Conservation (phyloP, 768 basidiomycete species). For the Dentipellis sp. region DNA sequence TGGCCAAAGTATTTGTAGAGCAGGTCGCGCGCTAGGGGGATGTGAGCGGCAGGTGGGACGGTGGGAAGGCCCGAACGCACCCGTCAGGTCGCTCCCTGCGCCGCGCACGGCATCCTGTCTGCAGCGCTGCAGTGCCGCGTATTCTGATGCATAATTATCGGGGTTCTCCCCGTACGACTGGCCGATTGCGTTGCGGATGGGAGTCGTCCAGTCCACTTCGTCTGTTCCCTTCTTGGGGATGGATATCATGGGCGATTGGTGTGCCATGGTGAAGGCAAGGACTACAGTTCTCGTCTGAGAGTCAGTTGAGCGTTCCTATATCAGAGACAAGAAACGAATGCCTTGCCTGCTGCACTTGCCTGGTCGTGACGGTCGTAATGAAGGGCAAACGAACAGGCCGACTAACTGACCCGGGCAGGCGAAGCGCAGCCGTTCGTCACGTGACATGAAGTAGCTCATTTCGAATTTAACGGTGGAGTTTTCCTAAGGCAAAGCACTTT, state of each 20-base stretch:
- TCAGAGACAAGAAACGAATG: no score
- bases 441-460: no score
- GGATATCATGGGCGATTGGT: slow-evolving; percentile 82
- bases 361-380: no score
- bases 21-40: slow-evolving; percentile 68
- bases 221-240: slow-evolving; percentile 93
- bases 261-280: slow-evolving; percentile 39
- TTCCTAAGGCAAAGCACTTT: no score
- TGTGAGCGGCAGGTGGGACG: not conserved
- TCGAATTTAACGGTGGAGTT: no score
- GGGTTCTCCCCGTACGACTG: slow-evolving; percentile 93
- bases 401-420: no score
- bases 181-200: slow-evolving; percentile 77
- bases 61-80: slow-evolving; percentile 29
- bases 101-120: slow-evolving; percentile 94
- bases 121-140: slow-evolving; percentile 77
- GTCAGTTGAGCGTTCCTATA: no score
- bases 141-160: slow-evolving; percentile 80
- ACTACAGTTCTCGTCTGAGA: no score
- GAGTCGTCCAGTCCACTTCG: slow-evolving; percentile 92
- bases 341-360: no score
- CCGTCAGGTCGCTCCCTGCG: slow-evolving; percentile 93
- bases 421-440: no score
- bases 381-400: no score
- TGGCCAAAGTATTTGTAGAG: slow-evolving; percentile 99